Conservation (phyloP, 2,329 filamentous ascomycete genomes). For the Exophiala dermatitidis region DNA sequence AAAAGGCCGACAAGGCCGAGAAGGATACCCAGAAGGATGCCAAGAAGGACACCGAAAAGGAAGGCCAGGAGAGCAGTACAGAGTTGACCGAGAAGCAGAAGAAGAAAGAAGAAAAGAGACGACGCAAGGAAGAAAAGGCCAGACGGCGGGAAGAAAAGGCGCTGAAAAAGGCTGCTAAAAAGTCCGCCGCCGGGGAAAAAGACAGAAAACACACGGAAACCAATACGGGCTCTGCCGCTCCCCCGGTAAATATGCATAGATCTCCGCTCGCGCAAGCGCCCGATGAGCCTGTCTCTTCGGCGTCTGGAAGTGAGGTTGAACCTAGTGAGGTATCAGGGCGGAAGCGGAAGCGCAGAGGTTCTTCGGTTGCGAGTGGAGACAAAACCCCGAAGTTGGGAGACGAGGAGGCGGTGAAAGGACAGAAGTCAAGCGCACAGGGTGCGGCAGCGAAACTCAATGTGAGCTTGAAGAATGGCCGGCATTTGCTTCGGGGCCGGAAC, state of each 20-base stretch:
- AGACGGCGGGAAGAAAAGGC: constrained; percentile 28
- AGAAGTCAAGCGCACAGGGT: neutral
- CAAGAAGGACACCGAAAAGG: neutral
- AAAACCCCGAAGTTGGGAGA: neutral
- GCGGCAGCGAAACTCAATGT: neutral
- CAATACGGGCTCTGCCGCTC: neutral
- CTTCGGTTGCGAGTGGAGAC: neutral
- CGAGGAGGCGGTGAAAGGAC: neutral
- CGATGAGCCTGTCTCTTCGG: constrained; percentile 19
- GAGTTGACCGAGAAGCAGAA: constrained; percentile 23
- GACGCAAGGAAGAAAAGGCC: constrained; percentile 30
- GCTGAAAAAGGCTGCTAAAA: constrained; percentile 28
- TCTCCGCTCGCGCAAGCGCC: constrained; percentile 11
- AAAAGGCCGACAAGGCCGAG: constrained; percentile 32
- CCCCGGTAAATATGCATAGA: neutral
- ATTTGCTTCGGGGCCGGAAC: constrained; percentile 69
- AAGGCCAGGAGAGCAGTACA: constrained; percentile 22
- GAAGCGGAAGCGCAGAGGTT: constrained; percentile 32
- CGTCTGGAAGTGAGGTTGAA: constrained; percentile 34
- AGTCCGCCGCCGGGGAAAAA: constrained; percentile 24
- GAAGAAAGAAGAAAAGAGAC: constrained; percentile 26
- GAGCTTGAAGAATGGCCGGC: constrained; percentile 47
- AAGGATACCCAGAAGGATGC: constrained; percentile 49
- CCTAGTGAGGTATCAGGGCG: constrained; percentile 34
- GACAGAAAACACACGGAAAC: neutral